Evolutionary conservation across 2,329 filamentous ascomycete species (phyloP), one percentile per base, ranked within the genome.

Genomic region (Calonectria honghensis): DNA sequence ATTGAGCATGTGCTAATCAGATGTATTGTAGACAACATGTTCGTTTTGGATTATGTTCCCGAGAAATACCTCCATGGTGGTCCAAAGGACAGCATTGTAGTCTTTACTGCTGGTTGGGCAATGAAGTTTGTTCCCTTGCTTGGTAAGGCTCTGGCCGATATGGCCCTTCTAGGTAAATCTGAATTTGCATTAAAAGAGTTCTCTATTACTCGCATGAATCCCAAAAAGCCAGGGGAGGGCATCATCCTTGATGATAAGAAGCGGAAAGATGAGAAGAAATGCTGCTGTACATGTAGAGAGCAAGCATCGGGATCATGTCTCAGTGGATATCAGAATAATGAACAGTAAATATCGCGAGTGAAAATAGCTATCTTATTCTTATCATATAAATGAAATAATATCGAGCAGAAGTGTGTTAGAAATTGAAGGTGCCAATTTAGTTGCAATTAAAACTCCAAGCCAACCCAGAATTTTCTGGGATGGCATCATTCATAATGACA

Each of bases 61-160:
- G 27, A 78, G 20, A 31, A 76, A 10, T 76, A 78, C 7, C 51
- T 78, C 1, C 41, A 41, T 5, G 66, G 61, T 0, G 76, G 76
- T 0, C 24, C 66, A 0, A 51, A 78, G 45, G 74, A 78, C 29
- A 77, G 73, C n/a, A 31, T 77, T 13, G 69, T 66, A 0, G 37
- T 77, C 0, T 78, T 78, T 29, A 77, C 73, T 2, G 75, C 75
- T 9, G 76, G 73, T 0, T 77, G 75, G 76, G 76, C 76, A 2
- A 78, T 77, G 75, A 78, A 78, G 10, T 77, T 77, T 45, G 76
- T 78, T 24, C 76, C 76, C 2, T 68, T 73, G 11, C 69, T 78
- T 0, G 75, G 75, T 1, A 77, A 77, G 29, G 75, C 76, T 1
- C 35, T 78, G 2, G 67, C 76, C 3, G 59, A 76, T 7, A 76